Base-by-base conservation (phyloP, 2,329 filamentous ascomycete genomes). In the Aspergillus quadricinctus region DNA sequence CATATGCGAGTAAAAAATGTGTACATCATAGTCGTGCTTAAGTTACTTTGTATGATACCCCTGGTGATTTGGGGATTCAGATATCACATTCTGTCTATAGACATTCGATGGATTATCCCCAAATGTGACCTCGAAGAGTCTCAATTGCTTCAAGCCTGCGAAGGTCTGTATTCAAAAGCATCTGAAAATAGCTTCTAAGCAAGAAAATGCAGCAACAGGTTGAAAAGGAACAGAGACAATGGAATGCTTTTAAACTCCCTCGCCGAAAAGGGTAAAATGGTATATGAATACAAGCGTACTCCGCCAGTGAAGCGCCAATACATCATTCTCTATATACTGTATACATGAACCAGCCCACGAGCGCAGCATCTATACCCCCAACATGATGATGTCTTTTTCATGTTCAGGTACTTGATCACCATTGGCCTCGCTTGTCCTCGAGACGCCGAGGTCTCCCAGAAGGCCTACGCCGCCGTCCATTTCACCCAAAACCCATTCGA, bases 401-500 rank as follows among this genome's bases (percentile, higher is more conserved):
- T 68, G 66, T 49, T 72, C 66, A 27, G 60, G 57, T 28, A 58
- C 60, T 4, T 66, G 64, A 8, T 57, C 64, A 53, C 61, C 60
- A 29, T 55, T 61, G 50, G 55, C 60, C 48, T 61, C 61, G 45
- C 60, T 55, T 19, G 53, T 51, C 41, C 53, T 56, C n/a, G 66
- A 60, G 54, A 59, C 65, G 23, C 61, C 65, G 28, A 71, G 55
- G 31, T 62, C 69, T 51, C 75, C 60, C 54, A 76, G 11, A 11
- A 46, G 57, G 69, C 79, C 58, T 70, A 78, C 59, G 88, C 81
- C 71, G 81, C 71, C 88, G 69, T 96, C 92, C 92, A 97, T 97
- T 77, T 96, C 90, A 67, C 87, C 83, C 60, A 97, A 78, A 60
- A 93, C 95, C 81, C 95, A 97, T 74, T 96, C 91, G 43, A 97